A percentile compares a stretch with the other conserved stretches of the same genome.
Evolutionary conservation across 805 yeast species (phyloP).

Genomic region (Cyberlindnera mrakii): DNA sequence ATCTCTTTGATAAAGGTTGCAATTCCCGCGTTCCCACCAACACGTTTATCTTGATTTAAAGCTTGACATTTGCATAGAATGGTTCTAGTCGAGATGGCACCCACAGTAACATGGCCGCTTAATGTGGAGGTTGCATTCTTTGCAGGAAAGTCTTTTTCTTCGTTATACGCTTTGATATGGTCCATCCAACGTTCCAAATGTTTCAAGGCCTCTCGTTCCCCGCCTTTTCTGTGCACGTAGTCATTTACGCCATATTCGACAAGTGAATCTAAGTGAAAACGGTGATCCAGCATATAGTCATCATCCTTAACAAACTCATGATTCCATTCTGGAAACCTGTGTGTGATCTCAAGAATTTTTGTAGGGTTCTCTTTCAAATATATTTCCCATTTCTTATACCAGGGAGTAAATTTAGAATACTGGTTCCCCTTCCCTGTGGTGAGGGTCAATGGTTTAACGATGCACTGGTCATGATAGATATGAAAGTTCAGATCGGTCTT

Average conservation of each 20-base stretch:
- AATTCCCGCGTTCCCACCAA: constrained; percentile 29
- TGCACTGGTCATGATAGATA: constrained; percentile 35
- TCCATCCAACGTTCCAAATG: constrained; percentile 14
- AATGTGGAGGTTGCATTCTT: constrained; percentile 31
- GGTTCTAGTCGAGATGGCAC: constrained; percentile 38
- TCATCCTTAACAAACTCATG: constrained; percentile 7
- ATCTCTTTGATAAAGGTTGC: constrained; percentile 46
- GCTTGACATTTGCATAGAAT: constrained; percentile 30
- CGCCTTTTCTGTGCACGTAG: constrained; percentile 5
- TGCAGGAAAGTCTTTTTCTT: constrained; percentile 18
- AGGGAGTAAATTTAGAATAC: constrained; percentile 42
- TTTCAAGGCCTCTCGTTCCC: constrained; percentile 17
- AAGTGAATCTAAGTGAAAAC: constrained; percentile 14
- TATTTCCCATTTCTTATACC: constrained; percentile 39
- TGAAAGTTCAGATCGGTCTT: constrained; percentile 11
- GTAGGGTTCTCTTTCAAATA: constrained; percentile 18
- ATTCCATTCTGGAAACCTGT: constrained; percentile 11
- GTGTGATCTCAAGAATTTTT: background rate
- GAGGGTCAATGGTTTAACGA: constrained; percentile 35
- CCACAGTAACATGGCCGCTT: constrained; percentile 41
- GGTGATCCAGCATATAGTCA: constrained; percentile 16
- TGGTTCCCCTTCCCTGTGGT: constrained; percentile 37
- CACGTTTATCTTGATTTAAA: constrained; percentile 20
- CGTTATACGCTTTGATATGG: constrained; percentile 7
- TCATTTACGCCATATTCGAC: background rate